Conservation (phyloP, 768 basidiomycete genomes). For the Coprinopsis sp. region DNA sequence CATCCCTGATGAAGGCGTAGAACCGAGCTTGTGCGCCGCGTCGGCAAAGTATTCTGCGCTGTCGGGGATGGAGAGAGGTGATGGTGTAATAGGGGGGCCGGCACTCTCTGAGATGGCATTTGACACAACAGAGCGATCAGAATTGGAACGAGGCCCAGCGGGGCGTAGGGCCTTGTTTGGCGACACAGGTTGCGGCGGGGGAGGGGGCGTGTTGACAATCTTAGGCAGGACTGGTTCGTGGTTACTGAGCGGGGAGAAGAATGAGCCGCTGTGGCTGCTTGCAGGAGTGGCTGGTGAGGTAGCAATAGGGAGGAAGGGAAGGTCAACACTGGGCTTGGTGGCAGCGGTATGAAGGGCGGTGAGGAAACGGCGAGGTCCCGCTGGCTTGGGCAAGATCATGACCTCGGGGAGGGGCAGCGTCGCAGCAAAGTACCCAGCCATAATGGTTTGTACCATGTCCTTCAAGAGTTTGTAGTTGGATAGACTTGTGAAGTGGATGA, state of each 20-base stretch:
- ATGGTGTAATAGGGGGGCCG: constrained; percentile 47
- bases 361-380: constrained; percentile 88
- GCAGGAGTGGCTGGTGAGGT: constrained; percentile 85
- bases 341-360: constrained; percentile 90
- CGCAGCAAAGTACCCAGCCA: constrained; percentile 42
- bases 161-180: constrained; percentile 37
- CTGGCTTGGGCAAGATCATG: constrained; percentile 96
- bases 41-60: constrained; percentile 75
- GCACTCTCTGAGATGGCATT: constrained; percentile 40
- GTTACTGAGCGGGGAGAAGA: constrained; percentile 29
- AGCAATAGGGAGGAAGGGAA: constrained; percentile 91
- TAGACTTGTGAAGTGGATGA: constrained; percentile 90
- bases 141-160: constrained; percentile 48
- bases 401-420: constrained; percentile 69
- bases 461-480: constrained; percentile 85
- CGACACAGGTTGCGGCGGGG: constrained; percentile 30
- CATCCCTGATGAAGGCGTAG: constrained; percentile 78
- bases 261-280: constrained; percentile 38
- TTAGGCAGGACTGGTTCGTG: not conserved
- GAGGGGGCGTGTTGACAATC: constrained; percentile 1
- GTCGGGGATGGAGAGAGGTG: constrained; percentile 68
- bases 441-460: constrained; percentile 72
- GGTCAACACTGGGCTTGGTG: constrained; percentile 82
- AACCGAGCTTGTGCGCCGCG: constrained; percentile 65
- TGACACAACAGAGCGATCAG: constrained; percentile 60